Evolutionary conservation across 2,329 filamentous ascomycete species (phyloP).

Genomic region (Grosmannia huntii): DNA sequence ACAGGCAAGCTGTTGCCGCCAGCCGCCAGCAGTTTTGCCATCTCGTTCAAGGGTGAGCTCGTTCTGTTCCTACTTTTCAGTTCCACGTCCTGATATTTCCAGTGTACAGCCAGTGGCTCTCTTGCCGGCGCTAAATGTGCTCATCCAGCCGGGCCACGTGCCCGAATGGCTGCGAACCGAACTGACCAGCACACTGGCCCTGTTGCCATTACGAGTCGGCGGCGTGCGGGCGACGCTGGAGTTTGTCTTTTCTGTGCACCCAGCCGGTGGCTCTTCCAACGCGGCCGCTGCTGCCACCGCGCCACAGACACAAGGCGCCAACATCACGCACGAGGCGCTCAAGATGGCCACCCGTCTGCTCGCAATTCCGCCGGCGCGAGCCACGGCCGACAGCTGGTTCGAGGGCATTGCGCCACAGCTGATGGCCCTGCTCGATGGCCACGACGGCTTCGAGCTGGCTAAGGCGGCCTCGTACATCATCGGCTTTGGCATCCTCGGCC

Average conservation of each 20-base stretch:
- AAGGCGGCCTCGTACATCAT: constrained; percentile 50
- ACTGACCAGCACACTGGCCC: constrained; percentile 44
- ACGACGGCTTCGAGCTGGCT: constrained; percentile 41
- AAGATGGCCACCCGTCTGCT: constrained; percentile 50
- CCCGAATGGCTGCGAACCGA: constrained; percentile 47
- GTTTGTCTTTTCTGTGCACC: constrained; percentile 58
- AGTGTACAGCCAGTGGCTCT: constrained; percentile 29
- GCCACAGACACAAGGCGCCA: constrained; percentile 44
- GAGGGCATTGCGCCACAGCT: constrained; percentile 47
- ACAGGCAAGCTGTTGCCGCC: constrained; percentile 15
- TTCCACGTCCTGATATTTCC: constrained; percentile 10
- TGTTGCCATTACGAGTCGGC: constrained; percentile 43
- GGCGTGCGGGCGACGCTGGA: constrained; percentile 57
- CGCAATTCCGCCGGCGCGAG: constrained; percentile 42
- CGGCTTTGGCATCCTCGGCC: constrained; percentile 53
- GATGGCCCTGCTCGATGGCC: constrained; percentile 46
- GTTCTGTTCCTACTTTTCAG: too few relatives aligned
- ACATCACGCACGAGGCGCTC: constrained; percentile 56
- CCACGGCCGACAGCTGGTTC: constrained; percentile 47
- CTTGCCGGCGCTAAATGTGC: constrained; percentile 46
- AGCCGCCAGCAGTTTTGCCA: constrained; percentile 29
- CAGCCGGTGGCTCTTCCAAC: constrained; percentile 24
- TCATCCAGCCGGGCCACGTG: constrained; percentile 47
- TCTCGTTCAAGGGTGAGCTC: constrained; percentile 33
- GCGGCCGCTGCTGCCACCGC: constrained; percentile 20